These are phyloP conservation scores for Coemansia asiatica DNA, from an alignment of 192 early-diverging fungal genomes.

Conservation along the genomic window DNA sequence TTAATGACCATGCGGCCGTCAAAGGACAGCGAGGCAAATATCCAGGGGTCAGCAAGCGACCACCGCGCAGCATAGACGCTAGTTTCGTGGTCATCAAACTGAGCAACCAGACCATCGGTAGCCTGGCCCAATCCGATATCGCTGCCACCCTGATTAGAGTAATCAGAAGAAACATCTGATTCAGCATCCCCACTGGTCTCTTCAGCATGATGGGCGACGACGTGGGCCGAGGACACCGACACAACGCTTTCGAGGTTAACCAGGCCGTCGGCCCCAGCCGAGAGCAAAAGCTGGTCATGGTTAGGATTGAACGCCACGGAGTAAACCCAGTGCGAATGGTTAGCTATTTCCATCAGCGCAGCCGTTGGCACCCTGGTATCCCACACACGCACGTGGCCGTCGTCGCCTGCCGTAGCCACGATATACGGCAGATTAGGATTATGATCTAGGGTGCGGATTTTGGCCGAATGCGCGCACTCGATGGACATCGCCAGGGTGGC, in stretches of 20 bases:
- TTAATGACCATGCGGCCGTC: constrained; percentile 94
- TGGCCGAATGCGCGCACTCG: constrained; percentile 71
- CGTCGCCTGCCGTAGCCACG: constrained; percentile 84
- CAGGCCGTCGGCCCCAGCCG: constrained; percentile 79
- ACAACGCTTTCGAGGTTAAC: constrained; percentile 87
- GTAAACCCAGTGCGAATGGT: constrained; percentile 92
- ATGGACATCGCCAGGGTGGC: constrained; percentile 17
- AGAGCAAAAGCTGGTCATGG: constrained; percentile 90
- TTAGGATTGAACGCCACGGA: constrained; percentile 80
- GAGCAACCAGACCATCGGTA: constrained; percentile 78
- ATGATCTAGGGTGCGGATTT: constrained; percentile 73
- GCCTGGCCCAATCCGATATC: constrained; percentile 17
- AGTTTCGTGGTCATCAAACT: constrained; percentile 95
- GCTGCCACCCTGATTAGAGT: constrained; percentile 3
- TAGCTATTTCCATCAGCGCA: constrained; percentile 66
- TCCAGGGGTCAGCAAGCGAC: constrained; percentile 90
- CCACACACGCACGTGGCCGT: constrained; percentile 87
- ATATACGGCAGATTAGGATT: constrained; percentile 87
- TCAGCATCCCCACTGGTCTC: constrained; percentile 8
- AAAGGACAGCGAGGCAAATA: constrained; percentile 90
- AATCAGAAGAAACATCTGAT: background rate
- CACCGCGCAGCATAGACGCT: constrained; percentile 89
- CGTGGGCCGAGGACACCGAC: constrained; percentile 78
- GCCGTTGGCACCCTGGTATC: constrained; percentile 63
- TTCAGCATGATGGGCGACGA: constrained; percentile 29